Conservation (phyloP, 2,329 filamentous ascomycete genomes). For the Ceratocystis destructans region DNA sequence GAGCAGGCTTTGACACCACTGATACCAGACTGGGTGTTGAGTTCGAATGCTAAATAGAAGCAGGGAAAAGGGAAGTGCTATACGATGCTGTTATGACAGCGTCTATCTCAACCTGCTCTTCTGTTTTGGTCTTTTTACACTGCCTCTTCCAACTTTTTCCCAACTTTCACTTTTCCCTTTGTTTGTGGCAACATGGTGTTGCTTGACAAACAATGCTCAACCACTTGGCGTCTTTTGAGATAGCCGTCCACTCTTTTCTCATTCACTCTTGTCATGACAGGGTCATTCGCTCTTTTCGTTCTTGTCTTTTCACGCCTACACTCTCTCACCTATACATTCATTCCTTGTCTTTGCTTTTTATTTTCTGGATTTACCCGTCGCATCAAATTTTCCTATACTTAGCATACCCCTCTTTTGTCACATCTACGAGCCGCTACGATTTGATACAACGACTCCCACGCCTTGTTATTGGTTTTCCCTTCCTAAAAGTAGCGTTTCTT, state of each 20-base stretch:
- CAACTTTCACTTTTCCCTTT: neutral
- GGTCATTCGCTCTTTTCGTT: neutral
- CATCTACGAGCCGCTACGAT: slow-evolving; percentile 3
- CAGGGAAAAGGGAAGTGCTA: slow-evolving; percentile 22
- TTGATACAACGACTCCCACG: neutral
- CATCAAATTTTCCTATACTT: neutral
- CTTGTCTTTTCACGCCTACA: neutral
- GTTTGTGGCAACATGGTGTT: neutral
- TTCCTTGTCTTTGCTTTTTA: neutral
- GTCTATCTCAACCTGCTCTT: neutral
- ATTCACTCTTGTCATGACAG: neutral
- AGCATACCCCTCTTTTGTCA: neutral
- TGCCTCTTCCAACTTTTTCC: neutral
- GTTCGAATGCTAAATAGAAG: slow-evolving; percentile 33
- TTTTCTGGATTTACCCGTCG: neutral
- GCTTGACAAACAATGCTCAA: neutral
- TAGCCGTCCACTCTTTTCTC: slow-evolving; percentile 13
- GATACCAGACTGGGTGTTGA: slow-evolving; percentile 48
- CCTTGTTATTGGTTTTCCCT: slow-evolving; percentile 8
- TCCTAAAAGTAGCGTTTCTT: slow-evolving; percentile 9
- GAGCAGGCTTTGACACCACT: slow-evolving; percentile 44
- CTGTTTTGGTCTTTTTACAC: neutral
- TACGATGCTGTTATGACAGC: slow-evolving; percentile 10
- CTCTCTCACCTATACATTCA: neutral
- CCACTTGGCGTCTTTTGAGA: slow-evolving; percentile 14